Evolutionary conservation across 2,329 filamentous ascomycete species (phyloP), one percentile per base, ranked within the genome.

Genomic region (Sclerotinia nivalis): DNA sequence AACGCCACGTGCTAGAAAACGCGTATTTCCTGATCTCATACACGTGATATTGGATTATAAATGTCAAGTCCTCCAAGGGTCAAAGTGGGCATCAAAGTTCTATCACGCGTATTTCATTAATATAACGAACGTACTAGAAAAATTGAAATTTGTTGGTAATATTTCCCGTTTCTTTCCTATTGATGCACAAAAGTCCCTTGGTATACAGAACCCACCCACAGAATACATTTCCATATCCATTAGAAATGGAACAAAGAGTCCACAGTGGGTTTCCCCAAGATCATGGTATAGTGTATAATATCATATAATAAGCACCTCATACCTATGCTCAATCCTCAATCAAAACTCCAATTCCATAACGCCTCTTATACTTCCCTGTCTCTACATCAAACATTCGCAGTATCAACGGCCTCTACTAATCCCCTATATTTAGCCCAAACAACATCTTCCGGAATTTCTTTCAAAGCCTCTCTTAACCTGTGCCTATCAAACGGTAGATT

Each of bases 401-500:
- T 28, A 45, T 66, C 68, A n/a, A 52, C 47, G 13, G 40, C 52
- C 52, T 61, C 58, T 12, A 58, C 55, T 25, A 72, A 56, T 13
- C 47, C 22, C 43, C 66, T 62, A 50, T 67, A 71, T 12, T 70
- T 56, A 2, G n/a, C 25, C 61, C 60, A 64, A 7, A 62, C 43
- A 13, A 50, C 28, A 5, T 56, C 50, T 37, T 60, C 58, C 7
- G 69, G 54, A 12, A 72, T 64, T 4, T 10, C 13, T 25, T 49
- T 55, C 28, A 75, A 73, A 5, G 89, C 77, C 66, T 86, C 83
- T 0, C 78, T 79, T 40, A 89, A 72, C 58, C 86, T 81, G 8
- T 77, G 74, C 58, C 76, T 80, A 18, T 86, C 81, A 72, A 82
- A 87, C 0, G 84, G 82, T 18, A 90, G 74, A 20, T 79, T 80